Percentiles rank a stretch among this genome's conserved stretches.
Evolutionary conservation across 2,329 filamentous ascomycete species (phyloP).

Genomic region (Davidsoniella neocaledoniae): DNA sequence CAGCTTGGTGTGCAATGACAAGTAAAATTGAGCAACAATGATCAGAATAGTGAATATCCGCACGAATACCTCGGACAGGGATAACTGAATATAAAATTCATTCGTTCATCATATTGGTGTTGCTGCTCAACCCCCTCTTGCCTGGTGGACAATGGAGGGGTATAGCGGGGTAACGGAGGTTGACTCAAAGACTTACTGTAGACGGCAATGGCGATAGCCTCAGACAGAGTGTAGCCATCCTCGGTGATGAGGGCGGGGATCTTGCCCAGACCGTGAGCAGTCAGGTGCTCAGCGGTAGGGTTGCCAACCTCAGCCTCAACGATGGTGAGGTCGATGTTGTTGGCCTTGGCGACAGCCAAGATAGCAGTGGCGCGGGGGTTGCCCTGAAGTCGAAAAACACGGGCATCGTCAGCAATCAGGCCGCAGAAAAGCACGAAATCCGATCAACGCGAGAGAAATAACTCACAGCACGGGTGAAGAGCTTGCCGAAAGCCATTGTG

Average conservation of each 20-base stretch:
- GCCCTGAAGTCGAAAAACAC: constrained; percentile 34
- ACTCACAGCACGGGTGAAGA: constrained; percentile 71
- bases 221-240: constrained; percentile 78
- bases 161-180: background rate
- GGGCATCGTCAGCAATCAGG: constrained; percentile 18
- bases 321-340: constrained; percentile 80
- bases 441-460: constrained; percentile 15
- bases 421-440: constrained; percentile 11
- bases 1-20: background rate
- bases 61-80: constrained; percentile 14
- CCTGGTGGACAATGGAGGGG: background rate
- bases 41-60: constrained; percentile 13
- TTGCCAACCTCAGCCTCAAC: constrained; percentile 53
- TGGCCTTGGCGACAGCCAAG: constrained; percentile 91
- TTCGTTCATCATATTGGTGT: constrained; percentile 10
- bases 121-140: background rate
- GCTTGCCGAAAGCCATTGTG: constrained; percentile 94
- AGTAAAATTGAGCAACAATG: constrained; percentile 3
- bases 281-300: constrained; percentile 59
- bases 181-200: constrained; percentile 59
- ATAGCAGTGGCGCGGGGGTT: constrained; percentile 84
- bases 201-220: constrained; percentile 89
- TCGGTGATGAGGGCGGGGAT: constrained; percentile 82
- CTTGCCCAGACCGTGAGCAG: constrained; percentile 77
- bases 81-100: constrained; percentile 14